Percentiles rank a stretch among this genome's conserved stretches.
Conservation (phyloP, 257 asterid species). For the Fraxinus cuspidata region DNA sequence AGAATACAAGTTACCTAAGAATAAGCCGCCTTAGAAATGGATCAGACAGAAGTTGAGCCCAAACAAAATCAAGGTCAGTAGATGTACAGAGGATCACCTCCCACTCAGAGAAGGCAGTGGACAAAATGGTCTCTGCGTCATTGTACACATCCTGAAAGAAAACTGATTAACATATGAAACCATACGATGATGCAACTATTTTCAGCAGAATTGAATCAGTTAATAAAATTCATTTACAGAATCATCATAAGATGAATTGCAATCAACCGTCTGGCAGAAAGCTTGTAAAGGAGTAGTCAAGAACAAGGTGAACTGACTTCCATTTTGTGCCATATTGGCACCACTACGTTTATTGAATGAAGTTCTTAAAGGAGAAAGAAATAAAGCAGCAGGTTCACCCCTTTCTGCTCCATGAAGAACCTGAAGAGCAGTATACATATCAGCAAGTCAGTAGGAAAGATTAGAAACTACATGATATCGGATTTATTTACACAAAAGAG, state of each 20-base stretch:
- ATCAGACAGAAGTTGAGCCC: conserved; percentile 95
- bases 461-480: neutral
- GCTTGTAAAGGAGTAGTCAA: conserved; percentile 89
- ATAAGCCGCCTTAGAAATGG: conserved; percentile 83
- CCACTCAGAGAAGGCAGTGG: conserved; percentile 84
- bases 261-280: conserved; percentile 79
- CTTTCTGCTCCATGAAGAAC: conserved; percentile 85
- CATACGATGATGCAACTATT: conserved; percentile 14
- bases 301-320: conserved; percentile 95
- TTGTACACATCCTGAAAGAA: conserved; percentile 56
- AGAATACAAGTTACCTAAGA: conserved; percentile 59
- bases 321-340: conserved; percentile 50
- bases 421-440: conserved; percentile 48
- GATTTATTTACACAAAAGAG: neutral
- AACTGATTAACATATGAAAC: conserved; percentile 20
- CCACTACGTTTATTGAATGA: conserved; percentile 58
- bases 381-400: conserved; percentile 81
- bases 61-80: conserved; percentile 68
- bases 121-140: conserved; percentile 58
- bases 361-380: conserved; percentile 85
- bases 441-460: conserved; percentile 27
- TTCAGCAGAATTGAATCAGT: conserved; percentile 16
- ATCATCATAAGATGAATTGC: conserved; percentile 46
- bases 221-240: conserved; percentile 44
- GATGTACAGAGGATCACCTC: conserved; percentile 87